These are phyloP conservation scores for maize (Zea mays) DNA, from an alignment of 176 grass and related monocot genomes.

Conservation along the genomic window DNA sequence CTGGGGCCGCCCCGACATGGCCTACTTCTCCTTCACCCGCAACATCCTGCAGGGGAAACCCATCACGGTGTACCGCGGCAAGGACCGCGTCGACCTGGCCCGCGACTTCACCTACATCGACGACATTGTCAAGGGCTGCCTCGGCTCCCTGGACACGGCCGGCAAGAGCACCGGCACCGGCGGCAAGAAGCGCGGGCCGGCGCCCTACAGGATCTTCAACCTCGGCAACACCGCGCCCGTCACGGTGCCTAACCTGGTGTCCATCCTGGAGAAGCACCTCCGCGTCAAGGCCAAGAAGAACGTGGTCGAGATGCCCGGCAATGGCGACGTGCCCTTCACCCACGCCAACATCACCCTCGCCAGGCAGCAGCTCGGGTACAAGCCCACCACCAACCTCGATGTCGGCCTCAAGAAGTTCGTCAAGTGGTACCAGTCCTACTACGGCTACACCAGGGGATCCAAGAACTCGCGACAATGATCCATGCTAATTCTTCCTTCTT, in stretches of 20 bases:
- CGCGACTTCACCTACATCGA: constrained; percentile 97
- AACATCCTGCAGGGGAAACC: constrained; percentile 89
- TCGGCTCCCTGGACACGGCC: constrained; percentile 69
- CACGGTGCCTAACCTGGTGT: constrained; percentile 74
- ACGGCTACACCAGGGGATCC: constrained; percentile 72
- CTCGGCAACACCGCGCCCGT: constrained; percentile 84
- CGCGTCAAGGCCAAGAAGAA: constrained; percentile 70
- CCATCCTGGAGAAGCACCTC: constrained; percentile 84
- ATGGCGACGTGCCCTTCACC: constrained; percentile 90
- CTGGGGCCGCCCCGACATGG: constrained; percentile 87
- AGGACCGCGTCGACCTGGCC: constrained; percentile 60
- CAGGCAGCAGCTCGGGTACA: constrained; percentile 70
- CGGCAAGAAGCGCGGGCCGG: constrained; percentile 72
- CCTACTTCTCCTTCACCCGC: constrained; percentile 87
- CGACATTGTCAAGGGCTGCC: constrained; percentile 86
- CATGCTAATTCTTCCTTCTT: constrained; percentile 6
- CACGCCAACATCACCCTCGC: constrained; percentile 83
- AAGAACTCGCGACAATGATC: constrained; percentile 57
- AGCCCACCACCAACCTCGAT: constrained; percentile 78
- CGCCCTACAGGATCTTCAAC: constrained; percentile 89
- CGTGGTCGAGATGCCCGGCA: constrained; percentile 86
- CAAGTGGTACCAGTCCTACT: constrained; percentile 95
- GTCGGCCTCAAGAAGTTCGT: constrained; percentile 86
- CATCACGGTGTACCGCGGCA: constrained; percentile 81
- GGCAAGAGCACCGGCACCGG: constrained; percentile 73